These are phyloP conservation scores for Pichia cabralensis DNA, from an alignment of 805 yeast genomes.

Conservation along the genomic window DNA sequence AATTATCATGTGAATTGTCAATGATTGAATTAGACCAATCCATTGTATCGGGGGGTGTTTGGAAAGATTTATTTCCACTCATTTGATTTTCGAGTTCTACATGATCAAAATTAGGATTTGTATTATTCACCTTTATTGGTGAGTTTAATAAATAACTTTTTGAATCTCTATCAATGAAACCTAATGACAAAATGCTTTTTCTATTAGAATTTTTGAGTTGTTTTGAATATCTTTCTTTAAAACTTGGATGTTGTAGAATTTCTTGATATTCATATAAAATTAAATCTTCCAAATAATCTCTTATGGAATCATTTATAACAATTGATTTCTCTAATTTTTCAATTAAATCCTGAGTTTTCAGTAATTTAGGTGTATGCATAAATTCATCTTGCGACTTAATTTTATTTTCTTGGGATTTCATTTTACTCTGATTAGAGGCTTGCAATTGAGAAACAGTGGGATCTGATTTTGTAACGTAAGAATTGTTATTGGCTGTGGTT, in stretches of 20 bases:
- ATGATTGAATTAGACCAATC: slow-evolving; percentile 27
- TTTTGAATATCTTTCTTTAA: slow-evolving; percentile 18
- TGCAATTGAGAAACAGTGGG: too few species aligned
- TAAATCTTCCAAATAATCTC: slow-evolving; percentile 61
- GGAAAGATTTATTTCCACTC: slow-evolving; percentile 16
- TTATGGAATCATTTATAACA: slow-evolving; percentile 22
- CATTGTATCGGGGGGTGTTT: slow-evolving; percentile 27
- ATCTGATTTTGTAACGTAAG: too few species aligned
- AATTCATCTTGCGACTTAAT: too few species aligned
- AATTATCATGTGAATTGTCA: slow-evolving; percentile 5
- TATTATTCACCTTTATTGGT: slow-evolving; percentile 13
- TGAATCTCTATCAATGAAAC: slow-evolving; percentile 11
- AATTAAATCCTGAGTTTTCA: too few species aligned
- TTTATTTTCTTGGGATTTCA: too few species aligned
- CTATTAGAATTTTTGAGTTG: slow-evolving; percentile 15
- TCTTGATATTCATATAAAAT: slow-evolving; percentile 60
- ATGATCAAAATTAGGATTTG: background rate
- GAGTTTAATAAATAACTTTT: slow-evolving; percentile 13
- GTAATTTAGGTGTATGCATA: too few species aligned
- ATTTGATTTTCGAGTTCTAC: slow-evolving; percentile 1
- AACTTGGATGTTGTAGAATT: slow-evolving; percentile 10
- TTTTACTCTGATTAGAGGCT: too few species aligned
- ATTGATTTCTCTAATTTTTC: slow-evolving; percentile 5
- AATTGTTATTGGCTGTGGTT: too few species aligned
- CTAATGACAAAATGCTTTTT: slow-evolving; percentile 16